Base-by-base conservation (phyloP, 1,284 basidiomycete species). In the Apiotrichum sp. region DNA sequence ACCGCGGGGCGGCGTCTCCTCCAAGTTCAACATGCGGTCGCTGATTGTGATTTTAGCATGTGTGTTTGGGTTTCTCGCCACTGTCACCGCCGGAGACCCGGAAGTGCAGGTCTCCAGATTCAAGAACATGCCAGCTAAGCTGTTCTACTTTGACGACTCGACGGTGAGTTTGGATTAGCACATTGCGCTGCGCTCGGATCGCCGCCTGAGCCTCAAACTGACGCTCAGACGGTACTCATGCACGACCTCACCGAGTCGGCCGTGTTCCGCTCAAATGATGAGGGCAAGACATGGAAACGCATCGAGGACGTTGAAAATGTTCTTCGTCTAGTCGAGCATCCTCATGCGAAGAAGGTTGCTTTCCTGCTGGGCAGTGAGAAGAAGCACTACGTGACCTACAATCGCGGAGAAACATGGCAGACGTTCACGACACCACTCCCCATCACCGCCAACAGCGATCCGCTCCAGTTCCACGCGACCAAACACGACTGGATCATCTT, bases 131-230 rank as follows among this genome's bases (percentile, higher is more conserved):
- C 93, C 93, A 0, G 81, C 82, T n/a, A 80, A 83, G 63, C 74
- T 97, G 52, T 87, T 88, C 79, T 97, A 93, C 81, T 95, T 98
- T 77, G 88, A 95, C 63, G 93, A 96, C 77, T 86, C 89, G 6
- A 75, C 86, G 42, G 90, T 92, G 80, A 76, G 68, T 32, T 33
- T 4, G 8, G 14, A 31, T 64, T 22, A 1, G 6, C 32, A 7
- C 36, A 38, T 38, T 10, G 4, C 36, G 47, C 9, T 3, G n/a
- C 33, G 7, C 11, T 6, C 34, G 11, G 42, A 42, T 9, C 16
- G 11, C 11, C 6, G 41, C n/a, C 11, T 13, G 11, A 14, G 11
- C 6, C 41, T 14, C 13, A 44, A 16, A 41, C 36, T 43, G 32
- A 56, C 22, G 52, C 1, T n/a, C 75, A 96, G 85, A 81, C 82